Evolutionary conservation across 2,329 filamentous ascomycete genomes (phyloP).

Genomic region (Cladosporium sp.): DNA sequence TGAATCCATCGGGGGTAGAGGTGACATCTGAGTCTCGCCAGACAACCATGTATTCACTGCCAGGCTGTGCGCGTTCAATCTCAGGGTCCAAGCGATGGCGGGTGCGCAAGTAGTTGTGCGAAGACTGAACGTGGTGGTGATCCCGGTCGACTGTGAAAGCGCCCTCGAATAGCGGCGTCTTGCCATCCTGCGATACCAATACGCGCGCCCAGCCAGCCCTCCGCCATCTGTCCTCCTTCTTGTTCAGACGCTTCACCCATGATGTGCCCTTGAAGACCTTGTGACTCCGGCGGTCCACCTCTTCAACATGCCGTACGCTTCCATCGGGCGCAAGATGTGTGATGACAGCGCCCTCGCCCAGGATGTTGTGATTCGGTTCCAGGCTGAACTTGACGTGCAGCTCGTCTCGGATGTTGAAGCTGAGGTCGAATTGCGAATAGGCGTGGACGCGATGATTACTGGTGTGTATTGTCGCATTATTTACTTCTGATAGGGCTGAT

Average conservation of each 20-base stretch:
- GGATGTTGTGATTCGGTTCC: slow-evolving; percentile 87
- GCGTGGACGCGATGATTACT: slow-evolving; percentile 77
- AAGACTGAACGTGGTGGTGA: slow-evolving; percentile 82
- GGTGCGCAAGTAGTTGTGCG: slow-evolving; percentile 70
- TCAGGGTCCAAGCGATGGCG: slow-evolving; percentile 71
- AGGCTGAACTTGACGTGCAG: slow-evolving; percentile 76
- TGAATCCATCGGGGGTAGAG: slow-evolving; percentile 36
- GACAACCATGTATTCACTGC: slow-evolving; percentile 79
- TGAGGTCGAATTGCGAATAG: slow-evolving; percentile 79
- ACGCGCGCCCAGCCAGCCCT: slow-evolving; percentile 86
- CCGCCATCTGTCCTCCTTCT: slow-evolving; percentile 64
- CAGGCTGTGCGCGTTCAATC: slow-evolving; percentile 50
- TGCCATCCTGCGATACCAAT: slow-evolving; percentile 73
- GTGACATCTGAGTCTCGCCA: slow-evolving; percentile 87
- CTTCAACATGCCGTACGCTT: slow-evolving; percentile 63
- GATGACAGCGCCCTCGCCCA: slow-evolving; percentile 73
- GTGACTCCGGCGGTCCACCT: slow-evolving; percentile 70
- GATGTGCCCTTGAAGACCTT: slow-evolving; percentile 81
- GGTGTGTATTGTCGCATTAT: slow-evolving; percentile 75
- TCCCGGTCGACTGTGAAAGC: slow-evolving; percentile 79
- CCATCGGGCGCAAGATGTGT: slow-evolving; percentile 73
- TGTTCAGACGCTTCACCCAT: slow-evolving; percentile 62
- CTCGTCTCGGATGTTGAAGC: slow-evolving; percentile 67
- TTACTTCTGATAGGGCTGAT: slow-evolving; percentile 68
- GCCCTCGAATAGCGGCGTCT: slow-evolving; percentile 81